Evolutionary conservation across 495 filamentous ascomycete species (phyloP).

Genomic region (Neurospora discreta): DNA sequence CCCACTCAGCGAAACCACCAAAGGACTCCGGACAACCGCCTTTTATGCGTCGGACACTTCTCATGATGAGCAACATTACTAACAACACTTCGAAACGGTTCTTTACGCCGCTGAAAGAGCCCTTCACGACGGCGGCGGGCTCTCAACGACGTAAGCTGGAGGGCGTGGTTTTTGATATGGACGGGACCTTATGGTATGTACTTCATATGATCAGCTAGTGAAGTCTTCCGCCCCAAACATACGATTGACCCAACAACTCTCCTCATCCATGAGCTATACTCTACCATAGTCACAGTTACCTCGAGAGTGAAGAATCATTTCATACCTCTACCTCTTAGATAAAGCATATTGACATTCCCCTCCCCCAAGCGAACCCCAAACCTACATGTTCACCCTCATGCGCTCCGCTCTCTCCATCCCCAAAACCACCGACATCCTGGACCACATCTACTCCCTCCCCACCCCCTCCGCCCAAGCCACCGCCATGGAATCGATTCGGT

Average conservation of each 20-base stretch:
- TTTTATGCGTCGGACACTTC: background rate
- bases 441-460: slow-evolving; percentile 70
- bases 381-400: slow-evolving; percentile 90
- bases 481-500: slow-evolving; percentile 62
- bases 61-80: background rate
- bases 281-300: too few species aligned
- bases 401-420: slow-evolving; percentile 55
- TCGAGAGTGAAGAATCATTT: too few species aligned
- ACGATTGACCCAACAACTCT: too few species aligned
- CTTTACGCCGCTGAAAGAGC: slow-evolving; percentile 30
- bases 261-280: too few species aligned
- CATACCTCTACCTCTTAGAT: too few species aligned
- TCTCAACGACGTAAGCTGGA: slow-evolving; percentile 45
- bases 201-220: too few species aligned
- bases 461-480: slow-evolving; percentile 40
- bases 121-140: slow-evolving; percentile 8
- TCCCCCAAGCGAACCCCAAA: slow-evolving; percentile 62
- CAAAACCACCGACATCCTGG: slow-evolving; percentile 68
- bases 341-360: background rate
- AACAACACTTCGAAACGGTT: background rate
- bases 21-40: background rate
- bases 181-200: slow-evolving; percentile 78
- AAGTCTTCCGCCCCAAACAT: too few species aligned
- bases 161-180: slow-evolving; percentile 89
- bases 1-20: background rate